These are phyloP conservation scores for Parafenestella ontariensis DNA, from an alignment of 2,329 filamentous ascomycete genomes.

Conservation along the genomic window DNA sequence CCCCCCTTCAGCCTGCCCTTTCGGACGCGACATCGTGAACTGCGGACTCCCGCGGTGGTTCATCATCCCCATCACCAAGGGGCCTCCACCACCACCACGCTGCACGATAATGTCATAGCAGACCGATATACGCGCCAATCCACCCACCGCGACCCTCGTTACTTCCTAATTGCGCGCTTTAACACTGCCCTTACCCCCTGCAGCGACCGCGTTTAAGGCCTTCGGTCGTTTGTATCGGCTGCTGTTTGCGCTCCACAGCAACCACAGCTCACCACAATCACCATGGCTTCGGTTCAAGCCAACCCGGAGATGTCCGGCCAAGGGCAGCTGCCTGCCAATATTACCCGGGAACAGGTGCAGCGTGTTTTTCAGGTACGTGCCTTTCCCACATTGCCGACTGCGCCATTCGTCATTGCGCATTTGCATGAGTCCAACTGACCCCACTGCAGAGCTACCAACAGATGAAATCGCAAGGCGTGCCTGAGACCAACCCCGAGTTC, in stretches of 20 bases:
- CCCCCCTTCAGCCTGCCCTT: slow-evolving; percentile 34
- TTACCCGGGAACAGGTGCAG: slow-evolving; percentile 80
- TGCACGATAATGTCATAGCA: slow-evolving; percentile 47
- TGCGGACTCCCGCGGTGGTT: slow-evolving; percentile 36
- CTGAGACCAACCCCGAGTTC: slow-evolving; percentile 83
- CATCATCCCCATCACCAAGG: slow-evolving; percentile 43
- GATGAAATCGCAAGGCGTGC: slow-evolving; percentile 85
- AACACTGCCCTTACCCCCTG: slow-evolving; percentile 19
- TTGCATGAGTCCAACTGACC: slow-evolving; percentile 45
- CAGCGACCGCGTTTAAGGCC: slow-evolving; percentile 27
- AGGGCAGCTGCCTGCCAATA: slow-evolving; percentile 67
- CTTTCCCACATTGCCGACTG: slow-evolving; percentile 1
- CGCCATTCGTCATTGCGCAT: slow-evolving; percentile 10
- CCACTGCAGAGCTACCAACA: slow-evolving; percentile 77
- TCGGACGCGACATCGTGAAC: slow-evolving; percentile 41
- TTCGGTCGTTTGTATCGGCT: slow-evolving; percentile 14
- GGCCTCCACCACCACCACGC: slow-evolving; percentile 34
- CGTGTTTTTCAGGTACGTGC: slow-evolving; percentile 71
- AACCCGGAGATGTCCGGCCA: slow-evolving; percentile 72
- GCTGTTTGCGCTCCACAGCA: slow-evolving; percentile 22
- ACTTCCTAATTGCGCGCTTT: slow-evolving; percentile 30
- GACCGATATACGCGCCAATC: slow-evolving; percentile 31
- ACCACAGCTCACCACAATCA: slow-evolving; percentile 21
- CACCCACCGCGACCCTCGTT: slow-evolving; percentile 33
- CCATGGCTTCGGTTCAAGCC: slow-evolving; percentile 82